Percentiles rank a stretch among this genome's conserved stretches.
These are phyloP conservation scores for Tylopilus subfusipes DNA, from an alignment of 768 basidiomycete species.

Conservation along the genomic window DNA sequence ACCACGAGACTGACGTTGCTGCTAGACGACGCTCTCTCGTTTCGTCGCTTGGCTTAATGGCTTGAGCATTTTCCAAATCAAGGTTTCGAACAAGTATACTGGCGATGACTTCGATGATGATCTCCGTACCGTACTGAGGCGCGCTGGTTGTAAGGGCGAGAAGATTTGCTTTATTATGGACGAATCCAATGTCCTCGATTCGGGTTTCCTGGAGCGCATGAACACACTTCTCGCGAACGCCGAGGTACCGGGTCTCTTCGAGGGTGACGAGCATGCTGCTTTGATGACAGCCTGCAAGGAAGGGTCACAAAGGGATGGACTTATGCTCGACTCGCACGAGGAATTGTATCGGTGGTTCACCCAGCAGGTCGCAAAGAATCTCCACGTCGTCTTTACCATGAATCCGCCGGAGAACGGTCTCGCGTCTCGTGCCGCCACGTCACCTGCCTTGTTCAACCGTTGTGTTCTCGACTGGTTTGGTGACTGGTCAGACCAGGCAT, in stretches of 20 bases:
- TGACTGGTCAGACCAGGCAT: slow-evolving; percentile 98
- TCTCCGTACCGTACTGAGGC: slow-evolving; percentile 88
- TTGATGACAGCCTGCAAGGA: slow-evolving; percentile 99
- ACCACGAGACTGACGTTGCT: slow-evolving; percentile 13
- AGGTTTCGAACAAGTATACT: slow-evolving; percentile 98
- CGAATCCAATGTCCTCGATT: slow-evolving; percentile 98
- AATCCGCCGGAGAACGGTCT: slow-evolving; percentile 96
- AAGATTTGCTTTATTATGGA: slow-evolving; percentile 99
- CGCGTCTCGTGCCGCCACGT: slow-evolving; percentile 93
- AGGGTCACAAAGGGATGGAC: slow-evolving; percentile 96
- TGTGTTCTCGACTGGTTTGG: slow-evolving; percentile 99
- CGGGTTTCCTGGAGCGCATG: slow-evolving; percentile 99
- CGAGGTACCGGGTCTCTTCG: slow-evolving; percentile 99
- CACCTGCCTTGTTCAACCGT: slow-evolving; percentile 97
- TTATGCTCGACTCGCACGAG: slow-evolving; percentile 97
- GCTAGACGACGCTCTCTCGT: slow-evolving; percentile 90
- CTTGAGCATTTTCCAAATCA: slow-evolving; percentile 98
- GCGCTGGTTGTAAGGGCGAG: slow-evolving; percentile 96
- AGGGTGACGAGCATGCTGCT: slow-evolving; percentile 98
- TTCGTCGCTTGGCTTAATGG: slow-evolving; percentile 99
- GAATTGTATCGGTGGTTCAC: slow-evolving; percentile 99
- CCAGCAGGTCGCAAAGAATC: slow-evolving; percentile 94
- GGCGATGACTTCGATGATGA: slow-evolving; percentile 99
- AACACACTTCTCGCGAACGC: slow-evolving; percentile 98
- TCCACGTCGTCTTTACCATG: slow-evolving; percentile 99